A percentile compares a stretch with the other conserved stretches of the same genome.
phyloP scores from a whole-genome alignment of 768 basidiomycete species.

The Leccinum boreale region DNA sequence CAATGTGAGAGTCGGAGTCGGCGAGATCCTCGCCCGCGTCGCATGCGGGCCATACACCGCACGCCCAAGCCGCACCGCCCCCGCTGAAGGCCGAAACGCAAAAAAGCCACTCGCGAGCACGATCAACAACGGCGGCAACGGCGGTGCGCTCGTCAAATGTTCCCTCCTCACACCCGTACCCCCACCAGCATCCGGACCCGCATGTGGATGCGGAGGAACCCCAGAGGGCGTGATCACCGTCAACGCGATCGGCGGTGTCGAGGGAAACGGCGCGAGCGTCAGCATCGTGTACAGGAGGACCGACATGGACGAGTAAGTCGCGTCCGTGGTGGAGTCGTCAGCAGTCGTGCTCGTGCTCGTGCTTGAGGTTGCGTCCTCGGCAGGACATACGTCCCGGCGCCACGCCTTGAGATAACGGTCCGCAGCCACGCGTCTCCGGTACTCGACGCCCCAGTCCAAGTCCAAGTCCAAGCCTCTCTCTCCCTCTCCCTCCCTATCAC shows the following conservation, averaged over 20 bases:
- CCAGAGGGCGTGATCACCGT: slow-evolving; percentile 11
- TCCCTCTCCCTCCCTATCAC: not conserved
- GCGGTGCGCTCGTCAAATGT: slow-evolving; percentile 30
- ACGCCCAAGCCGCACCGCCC: slow-evolving; percentile 17
- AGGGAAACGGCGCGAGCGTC: slow-evolving; percentile 32
- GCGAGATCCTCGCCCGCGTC: not conserved
- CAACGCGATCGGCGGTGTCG: slow-evolving; percentile 21
- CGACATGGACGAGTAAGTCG: slow-evolving; percentile 21
- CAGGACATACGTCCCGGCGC: slow-evolving; percentile 16
- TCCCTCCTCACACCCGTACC: slow-evolving; percentile 10
- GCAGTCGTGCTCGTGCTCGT: not conserved
- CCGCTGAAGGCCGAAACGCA: slow-evolving; percentile 20
- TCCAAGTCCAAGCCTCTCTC: not conserved
- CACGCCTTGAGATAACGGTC: slow-evolving; percentile 24
- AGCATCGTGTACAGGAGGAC: slow-evolving; percentile 34
- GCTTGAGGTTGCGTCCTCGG: not conserved
- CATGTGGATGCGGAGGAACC: slow-evolving; percentile 10
- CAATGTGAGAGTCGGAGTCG: no score
- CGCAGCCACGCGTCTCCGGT: slow-evolving; percentile 20
- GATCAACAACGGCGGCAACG: slow-evolving; percentile 30
- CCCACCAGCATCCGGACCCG: slow-evolving; percentile 4
- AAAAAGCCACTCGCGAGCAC: slow-evolving; percentile 19
- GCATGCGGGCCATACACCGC: slow-evolving; percentile 20
- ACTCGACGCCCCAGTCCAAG: slow-evolving; percentile 26
- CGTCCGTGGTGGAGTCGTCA: not conserved